Base-by-base conservation (phyloP, 768 basidiomycete species). In the Podaxis sp. region DNA sequence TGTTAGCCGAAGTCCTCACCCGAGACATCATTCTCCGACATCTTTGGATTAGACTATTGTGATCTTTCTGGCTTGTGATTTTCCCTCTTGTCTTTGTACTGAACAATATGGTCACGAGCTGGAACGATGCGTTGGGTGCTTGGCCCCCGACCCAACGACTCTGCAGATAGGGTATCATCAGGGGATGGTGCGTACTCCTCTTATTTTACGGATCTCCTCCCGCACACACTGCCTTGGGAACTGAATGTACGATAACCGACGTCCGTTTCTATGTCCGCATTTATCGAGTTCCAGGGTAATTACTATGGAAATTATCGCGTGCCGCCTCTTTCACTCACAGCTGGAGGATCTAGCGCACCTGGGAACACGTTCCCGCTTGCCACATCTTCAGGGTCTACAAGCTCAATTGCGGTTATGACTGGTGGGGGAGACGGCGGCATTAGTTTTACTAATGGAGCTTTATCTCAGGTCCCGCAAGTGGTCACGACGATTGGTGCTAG, bases 111-210 rank as follows among this genome's bases (percentile, higher is more conserved):
- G 47, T 5, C 46, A 50, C 25, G 47, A 58, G 16, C 50, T 58
- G 7, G 36, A 50, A 10, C 28, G 37, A n/a, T 58, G 57, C 23
- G 21, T 21, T 13, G n/a, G 25, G 46, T 58, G 57, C 28, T 7
- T 58, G 16, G 48, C 47, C 18, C 57, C 57, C 11, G 50, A 50
- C 18, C 57, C 57, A 11, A 58, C 57, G n/a, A 9, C 32, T 9
- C 23, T 9, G 21, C 23, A 48, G 25, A 16, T 11, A 38, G 57
- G 50, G 38, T 58, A 58, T 38, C 40, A 58, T 58, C 57, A 58
- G 16, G 57, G 13, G 38, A 16, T 25, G 57, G 57, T 58, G 36
- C 11, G 57, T 57, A 13, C 7, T 18, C 16, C 11, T 27, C 16
- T 4, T 10, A 47, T 46, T 36, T 4, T 37, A n/a, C 16, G n/a